phyloP scores from a whole-genome alignment of 345 rosid species.

The Kernera saxatilis region DNA sequence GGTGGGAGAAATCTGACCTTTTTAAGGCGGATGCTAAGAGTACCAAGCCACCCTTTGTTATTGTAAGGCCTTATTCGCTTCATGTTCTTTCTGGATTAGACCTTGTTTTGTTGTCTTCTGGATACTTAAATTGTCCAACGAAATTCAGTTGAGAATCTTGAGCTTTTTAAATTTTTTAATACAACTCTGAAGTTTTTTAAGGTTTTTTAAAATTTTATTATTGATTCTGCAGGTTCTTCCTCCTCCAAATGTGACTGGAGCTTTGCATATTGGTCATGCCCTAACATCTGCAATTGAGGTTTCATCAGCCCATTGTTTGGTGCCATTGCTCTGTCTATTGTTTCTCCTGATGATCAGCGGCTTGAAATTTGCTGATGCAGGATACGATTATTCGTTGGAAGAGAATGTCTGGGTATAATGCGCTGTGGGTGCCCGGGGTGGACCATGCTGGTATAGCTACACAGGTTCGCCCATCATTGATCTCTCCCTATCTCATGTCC shows the following conservation, averaged over 20 bases:
- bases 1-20: conserved; percentile 84
- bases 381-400: conserved; percentile 88
- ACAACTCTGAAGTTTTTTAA: not conserved
- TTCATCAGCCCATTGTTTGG: conserved; percentile 1
- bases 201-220: not conserved
- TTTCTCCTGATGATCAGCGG: not conserved
- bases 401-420: conserved; percentile 94
- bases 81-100: not conserved
- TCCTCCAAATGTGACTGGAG: conserved; percentile 99
- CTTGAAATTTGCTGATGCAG: conserved; percentile 33
- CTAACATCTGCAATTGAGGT: conserved; percentile 87
- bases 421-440: conserved; percentile 93
- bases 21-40: conserved; percentile 72
- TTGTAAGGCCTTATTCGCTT: conserved; percentile 44
- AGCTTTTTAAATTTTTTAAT: not conserved
- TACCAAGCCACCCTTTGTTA: conserved; percentile 65
- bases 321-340: not conserved
- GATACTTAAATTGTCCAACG: not conserved
- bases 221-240: conserved; percentile 69
- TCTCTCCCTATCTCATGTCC: not conserved
- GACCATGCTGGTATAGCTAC: conserved; percentile 99
- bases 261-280: conserved; percentile 95
- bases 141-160: not conserved
- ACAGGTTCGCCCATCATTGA: conserved; percentile 48
- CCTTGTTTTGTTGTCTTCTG: conserved; percentile 1